Evolutionary conservation across 805 yeast genomes (phyloP).

Genomic region (Priceomyces medius): DNA sequence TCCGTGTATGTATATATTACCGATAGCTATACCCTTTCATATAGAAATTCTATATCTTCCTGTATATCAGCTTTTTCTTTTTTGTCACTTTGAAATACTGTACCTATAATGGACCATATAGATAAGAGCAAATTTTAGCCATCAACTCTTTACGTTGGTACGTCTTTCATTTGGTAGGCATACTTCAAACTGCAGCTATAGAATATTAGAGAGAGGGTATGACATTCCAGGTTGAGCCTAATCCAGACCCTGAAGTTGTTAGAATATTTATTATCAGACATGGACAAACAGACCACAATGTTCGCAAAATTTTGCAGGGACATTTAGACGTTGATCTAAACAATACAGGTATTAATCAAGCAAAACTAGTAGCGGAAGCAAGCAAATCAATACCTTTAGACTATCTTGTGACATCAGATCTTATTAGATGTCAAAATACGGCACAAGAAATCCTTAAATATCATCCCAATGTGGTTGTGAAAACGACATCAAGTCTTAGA

Average conservation of each 20-base stretch:
- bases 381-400: constrained; percentile 44
- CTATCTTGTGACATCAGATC: constrained; percentile 50
- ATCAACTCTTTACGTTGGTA: too few relatives aligned
- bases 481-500: constrained; percentile 48
- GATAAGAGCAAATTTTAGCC: too few relatives aligned
- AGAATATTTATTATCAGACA: constrained; percentile 71
- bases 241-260: constrained; percentile 34
- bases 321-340: constrained; percentile 68
- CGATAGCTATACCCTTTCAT: too few relatives aligned
- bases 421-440: constrained; percentile 63
- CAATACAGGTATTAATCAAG: constrained; percentile 60
- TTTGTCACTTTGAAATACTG: too few relatives aligned
- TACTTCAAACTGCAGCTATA: too few relatives aligned
- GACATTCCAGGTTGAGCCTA: constrained; percentile 17
- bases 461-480: constrained; percentile 18
- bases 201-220: constrained; percentile 2
- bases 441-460: constrained; percentile 38
- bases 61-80: too few relatives aligned
- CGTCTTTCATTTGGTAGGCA: too few relatives aligned
- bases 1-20: neutral
- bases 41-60: too few relatives aligned
- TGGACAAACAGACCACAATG: constrained; percentile 80
- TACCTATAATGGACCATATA: too few relatives aligned
- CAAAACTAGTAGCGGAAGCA: constrained; percentile 49
- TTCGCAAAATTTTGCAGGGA: constrained; percentile 71